phyloP scores from a whole-genome alignment of 2,329 filamentous ascomycete species.

The Colletotrichum trifolii region DNA sequence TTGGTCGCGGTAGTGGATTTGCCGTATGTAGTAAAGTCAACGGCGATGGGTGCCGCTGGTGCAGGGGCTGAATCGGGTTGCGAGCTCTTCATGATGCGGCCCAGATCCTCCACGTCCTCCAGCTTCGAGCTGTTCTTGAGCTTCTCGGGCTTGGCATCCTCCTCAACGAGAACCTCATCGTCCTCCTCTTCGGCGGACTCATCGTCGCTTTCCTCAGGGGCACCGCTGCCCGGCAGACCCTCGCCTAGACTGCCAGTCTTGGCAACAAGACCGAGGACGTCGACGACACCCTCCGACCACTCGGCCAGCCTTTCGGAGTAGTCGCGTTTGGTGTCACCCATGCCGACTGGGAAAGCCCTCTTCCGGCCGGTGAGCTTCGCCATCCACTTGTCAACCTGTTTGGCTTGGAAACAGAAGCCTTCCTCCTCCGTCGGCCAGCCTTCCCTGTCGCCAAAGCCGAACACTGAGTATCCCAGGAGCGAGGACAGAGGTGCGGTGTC shows the following conservation, averaged over 20 bases:
- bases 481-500: constrained; percentile 84
- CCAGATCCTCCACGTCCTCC: constrained; percentile 88
- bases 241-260: constrained; percentile 69
- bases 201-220: constrained; percentile 85
- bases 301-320: constrained; percentile 74
- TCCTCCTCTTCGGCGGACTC: constrained; percentile 73
- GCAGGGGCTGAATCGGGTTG: constrained; percentile 42
- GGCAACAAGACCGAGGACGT: constrained; percentile 74
- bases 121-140: constrained; percentile 57
- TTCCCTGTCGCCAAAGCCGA: constrained; percentile 91
- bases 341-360: constrained; percentile 87
- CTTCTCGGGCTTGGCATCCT: constrained; percentile 56
- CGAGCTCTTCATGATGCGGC: constrained; percentile 68
- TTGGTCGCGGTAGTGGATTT: constrained; percentile 58
- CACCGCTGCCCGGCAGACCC: constrained; percentile 81
- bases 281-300: constrained; percentile 81
- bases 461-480: constrained; percentile 89
- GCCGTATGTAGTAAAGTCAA: constrained; percentile 86
- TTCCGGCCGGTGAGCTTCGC: constrained; percentile 90
- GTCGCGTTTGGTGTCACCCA: constrained; percentile 87
- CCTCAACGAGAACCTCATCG: constrained; percentile 61
- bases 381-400: constrained; percentile 94
- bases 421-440: constrained; percentile 92
- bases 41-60: constrained; percentile 65
- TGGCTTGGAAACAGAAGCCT: constrained; percentile 93